Evolutionary conservation across 2,329 filamentous ascomycete species (phyloP), one percentile per base, ranked within the genome.

Genomic region (Beauveria varroae): DNA sequence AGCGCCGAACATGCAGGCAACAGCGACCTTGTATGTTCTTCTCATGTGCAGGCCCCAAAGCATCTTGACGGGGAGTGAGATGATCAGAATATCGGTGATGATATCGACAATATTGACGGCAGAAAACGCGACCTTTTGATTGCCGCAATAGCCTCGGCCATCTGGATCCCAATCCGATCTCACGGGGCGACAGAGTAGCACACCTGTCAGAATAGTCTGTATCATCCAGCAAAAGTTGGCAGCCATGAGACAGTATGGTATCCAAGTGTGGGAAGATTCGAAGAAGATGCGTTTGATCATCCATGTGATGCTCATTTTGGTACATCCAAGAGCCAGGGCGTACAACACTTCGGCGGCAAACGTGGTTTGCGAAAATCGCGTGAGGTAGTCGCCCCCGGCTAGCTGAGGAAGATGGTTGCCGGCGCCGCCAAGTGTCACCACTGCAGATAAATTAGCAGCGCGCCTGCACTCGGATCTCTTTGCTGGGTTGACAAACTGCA

Each of bases 241-340:
- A 2, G 44, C 57, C 52, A 67, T 64, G 3, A 65, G 40, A 3
- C 44, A 26, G 34, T 65, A 64, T 14, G 65, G 61, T 16, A 65
- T 51, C 41, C 53, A 63, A 10, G 54, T 60, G 34, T 65, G 63
- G 16, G 55, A 61, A 2, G 50, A 54, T 24, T 65, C 53, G 34
- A 67, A 67, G 41, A 66, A 67, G 37, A 67, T 66, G 34, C 65
- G 63, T 54, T 67, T 65, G 14, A 67, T 62, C 65, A 67, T 66
- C 60, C 47, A 62, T 16, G 62, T 63, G 40, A 67, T 65, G 60
- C 65, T 66, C 43, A 65, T 66, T 40, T 67, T 67, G 14, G 64
- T 63, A 10, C 61, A 65, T 3, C 65, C 65, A 1, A 67, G 62
- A 12, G 62, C 51, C 8, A 65, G 20, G 10, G 65, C 65, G 47